phyloP scores from a whole-genome alignment of 345 rosid species.

The Salix dunnii region DNA sequence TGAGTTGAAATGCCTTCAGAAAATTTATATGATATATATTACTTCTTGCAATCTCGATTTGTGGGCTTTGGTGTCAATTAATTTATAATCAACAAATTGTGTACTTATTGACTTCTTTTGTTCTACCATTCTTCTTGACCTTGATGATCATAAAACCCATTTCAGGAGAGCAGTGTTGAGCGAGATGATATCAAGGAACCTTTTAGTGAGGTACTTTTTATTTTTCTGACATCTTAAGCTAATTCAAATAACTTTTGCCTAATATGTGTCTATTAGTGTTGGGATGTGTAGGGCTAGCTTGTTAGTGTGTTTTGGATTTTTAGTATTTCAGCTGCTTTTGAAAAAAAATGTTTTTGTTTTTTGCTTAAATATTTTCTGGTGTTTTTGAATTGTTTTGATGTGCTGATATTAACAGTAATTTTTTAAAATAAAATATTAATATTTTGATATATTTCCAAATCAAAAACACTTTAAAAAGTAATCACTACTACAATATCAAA shows the following conservation, averaged over 20 bases:
- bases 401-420: no score
- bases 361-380: no score
- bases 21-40: not conserved
- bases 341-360: no score
- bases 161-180: slow-evolving; percentile 93
- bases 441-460: no score
- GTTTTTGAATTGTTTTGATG: no score
- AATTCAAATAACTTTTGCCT: not conserved
- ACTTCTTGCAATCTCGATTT: not conserved
- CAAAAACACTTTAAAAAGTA: no score
- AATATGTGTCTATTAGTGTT: not conserved
- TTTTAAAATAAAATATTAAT: no score
- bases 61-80: not conserved
- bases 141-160: slow-evolving; percentile 23
- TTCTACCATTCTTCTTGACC: not conserved
- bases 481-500: no score
- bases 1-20: slow-evolving; percentile 39
- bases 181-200: slow-evolving; percentile 84
- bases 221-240: not conserved
- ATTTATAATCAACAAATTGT: not conserved
- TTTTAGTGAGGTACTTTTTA: slow-evolving; percentile 67
- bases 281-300: not conserved
- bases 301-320: not conserved
- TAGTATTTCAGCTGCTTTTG: not conserved
- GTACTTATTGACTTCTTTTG: not conserved